Evolutionary conservation across 371 early-diverging fungal species (phyloP), one percentile per base, ranked within the genome.

Genomic region (Mucor lusitanicus): DNA sequence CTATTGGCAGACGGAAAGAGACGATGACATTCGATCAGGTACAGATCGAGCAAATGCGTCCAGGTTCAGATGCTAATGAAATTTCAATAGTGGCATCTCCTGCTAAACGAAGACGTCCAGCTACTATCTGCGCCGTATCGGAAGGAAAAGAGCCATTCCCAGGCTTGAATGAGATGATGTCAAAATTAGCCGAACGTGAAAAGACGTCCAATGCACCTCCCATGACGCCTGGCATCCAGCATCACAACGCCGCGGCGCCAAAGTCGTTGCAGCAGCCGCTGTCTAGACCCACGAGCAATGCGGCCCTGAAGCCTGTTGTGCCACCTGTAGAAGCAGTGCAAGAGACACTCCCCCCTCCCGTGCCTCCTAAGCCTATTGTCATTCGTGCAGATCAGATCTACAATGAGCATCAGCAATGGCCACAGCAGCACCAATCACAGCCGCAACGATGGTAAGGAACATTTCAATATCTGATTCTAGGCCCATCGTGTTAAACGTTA

Each of bases 1-100:
- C 7, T 81, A 83, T 61, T 81, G 81, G 81, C 77, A 83, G 70
- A 69, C 67, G 28, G 78, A 78, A 19, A 65, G 76, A 44, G 81
- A 77, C 44, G 79, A 79, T n/a, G 77, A 80, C 32, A 71, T 70
- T 32, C 68, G 71, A 23, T 68, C 75, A 55, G 73, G 79, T 76
- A 76, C 33, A 21, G 17, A 56, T 28, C 50, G 19, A 50, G n/a
- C n/a, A 17, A n/a, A 8, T 28, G 15, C 3, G 0, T 13, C 13
- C 11, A 30, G 15, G 15, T 25, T 15, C 17, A 54, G 13, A 27
- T 28, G 32, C 50, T 46, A 19, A 37, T 19, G 40, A 21, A 46
- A 63, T 35, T 59, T 40, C 33, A 59, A 9, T 55, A 69, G 65
- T 74, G 1, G 30, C 70, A 11, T 74, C 74, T 8, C 79, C 74